A percentile compares a stretch with the other conserved stretches of the same genome.
Evolutionary conservation across 2,329 filamentous ascomycete species (phyloP).

Genomic region (Dactylella cylindrospora): DNA sequence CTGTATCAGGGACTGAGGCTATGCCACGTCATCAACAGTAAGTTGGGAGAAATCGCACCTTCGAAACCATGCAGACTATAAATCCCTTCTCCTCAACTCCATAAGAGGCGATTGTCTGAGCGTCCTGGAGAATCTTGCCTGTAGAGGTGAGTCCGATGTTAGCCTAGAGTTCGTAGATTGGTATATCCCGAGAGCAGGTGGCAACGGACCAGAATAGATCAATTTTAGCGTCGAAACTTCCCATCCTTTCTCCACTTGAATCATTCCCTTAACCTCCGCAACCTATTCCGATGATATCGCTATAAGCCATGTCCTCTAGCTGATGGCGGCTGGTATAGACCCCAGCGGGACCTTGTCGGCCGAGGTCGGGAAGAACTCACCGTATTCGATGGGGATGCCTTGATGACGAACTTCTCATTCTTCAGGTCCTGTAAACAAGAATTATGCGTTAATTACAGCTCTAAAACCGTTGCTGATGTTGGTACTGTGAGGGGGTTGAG

Average conservation of each 20-base stretch:
- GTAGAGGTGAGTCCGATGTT: slow-evolving; percentile 43
- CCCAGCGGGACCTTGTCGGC: too few relatives aligned
- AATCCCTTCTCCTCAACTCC: slow-evolving; percentile 99
- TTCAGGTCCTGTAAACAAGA: slow-evolving; percentile 76
- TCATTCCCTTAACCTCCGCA: slow-evolving; percentile 87
- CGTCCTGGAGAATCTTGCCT: slow-evolving; percentile 99
- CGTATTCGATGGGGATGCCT: slow-evolving; percentile 87
- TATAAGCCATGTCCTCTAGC: slow-evolving; percentile 32
- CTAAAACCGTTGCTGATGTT: slow-evolving; percentile 45
- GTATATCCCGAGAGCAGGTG: slow-evolving; percentile 9
- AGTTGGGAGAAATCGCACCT: slow-evolving; percentile 62
- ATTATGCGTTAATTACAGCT: slow-evolving; percentile 46
- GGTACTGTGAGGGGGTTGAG: slow-evolving; percentile 44
- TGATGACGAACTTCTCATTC: slow-evolving; percentile 96
- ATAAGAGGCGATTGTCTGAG: slow-evolving; percentile 92
- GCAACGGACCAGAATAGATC: slow-evolving; percentile 84
- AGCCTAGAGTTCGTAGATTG: slow-evolving; percentile 30
- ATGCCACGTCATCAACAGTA: slow-evolving; percentile 12
- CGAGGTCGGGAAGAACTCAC: slow-evolving; percentile 61
- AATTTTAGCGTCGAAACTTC: slow-evolving; percentile 87
- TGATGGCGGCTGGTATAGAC: slow-evolving; percentile 7
- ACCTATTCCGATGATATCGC: slow-evolving; percentile 61
- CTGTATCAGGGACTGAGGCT: slow-evolving; percentile 7
- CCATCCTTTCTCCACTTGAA: slow-evolving; percentile 90
- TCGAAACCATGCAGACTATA: slow-evolving; percentile 96